Base-by-base conservation (phyloP, 805 yeast species). In the Yarrowia alimentaria region DNA sequence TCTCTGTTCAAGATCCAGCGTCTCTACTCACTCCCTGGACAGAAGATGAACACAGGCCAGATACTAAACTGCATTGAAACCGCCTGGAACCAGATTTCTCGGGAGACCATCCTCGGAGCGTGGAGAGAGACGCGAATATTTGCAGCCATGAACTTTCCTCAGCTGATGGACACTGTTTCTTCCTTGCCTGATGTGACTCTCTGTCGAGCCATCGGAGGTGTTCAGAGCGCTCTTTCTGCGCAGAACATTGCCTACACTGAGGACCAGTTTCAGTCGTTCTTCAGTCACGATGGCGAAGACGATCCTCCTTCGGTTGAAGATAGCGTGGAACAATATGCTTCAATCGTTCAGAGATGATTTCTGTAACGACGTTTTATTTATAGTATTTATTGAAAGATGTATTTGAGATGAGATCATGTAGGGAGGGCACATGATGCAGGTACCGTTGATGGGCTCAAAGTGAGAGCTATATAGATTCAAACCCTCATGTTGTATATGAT, bases 111-210 rank as follows among this genome's bases (percentile, higher is more conserved):
- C 17, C 43, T 37, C 43, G 17, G 25, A 30, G 30, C 30, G 5
- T 37, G 43, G 43, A 37, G 43, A 37, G 43, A 37, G 11, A 24
- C 43, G 2, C 29, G 43, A 7, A 37, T 37, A 16, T 37, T 37
- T 22, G 43, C 43, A 11, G 25, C 43, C 4, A 29, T 37, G 30
- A 37, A 37, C 12, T 37, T 37, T 12, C 43, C 43, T 8, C 30
- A 37, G 16, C 43, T 37, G 9, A 30, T 14, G 3, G 43, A 37
- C 3, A 37, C 29, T 5, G 43, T 29, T 4, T 20, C 43, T 4
- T 37, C 43, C 5, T 30, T 24, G 30, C 43, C 43, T 4, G 43
- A 37, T 17, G 22, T 37, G n/a, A 37, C 24, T 16, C 43, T 37
- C 10, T 12, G 16, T 1, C 6, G 43, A 25, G 43, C 43, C 4